Base-by-base conservation (phyloP, 257 asterid genomes). In the Nicotiana knightiana region DNA sequence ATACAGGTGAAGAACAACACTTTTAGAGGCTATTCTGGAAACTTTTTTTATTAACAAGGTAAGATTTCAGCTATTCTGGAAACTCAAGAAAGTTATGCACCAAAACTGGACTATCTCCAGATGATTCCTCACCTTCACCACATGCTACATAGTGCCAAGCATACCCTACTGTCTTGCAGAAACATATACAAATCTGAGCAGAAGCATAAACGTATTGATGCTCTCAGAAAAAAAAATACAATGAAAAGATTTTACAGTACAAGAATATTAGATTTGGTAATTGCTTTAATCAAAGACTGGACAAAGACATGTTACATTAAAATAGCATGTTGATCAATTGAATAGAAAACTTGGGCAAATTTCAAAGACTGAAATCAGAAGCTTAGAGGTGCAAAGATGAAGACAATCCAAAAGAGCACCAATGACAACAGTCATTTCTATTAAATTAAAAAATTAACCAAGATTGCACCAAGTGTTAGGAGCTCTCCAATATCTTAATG, bases 81-180 rank as follows among this genome's bases (percentile, higher is more conserved):
- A 73, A 70, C 58, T 24, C 79, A 73, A 73, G 26, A 48, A 73
- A 24, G 39, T 24, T 7, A 48, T 24, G 55, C 62, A 73, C 62
- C 79, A 73, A 71, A 71, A 73, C 26, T 48, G 39, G 62, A 73
- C 79, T 13, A 73, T 46, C 43, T 73, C 43, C 16, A 73, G 79
- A 48, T 48, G 51, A 48, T 26, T 73, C 43, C 59, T 48, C 3
- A 6, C 43, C 62, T 48, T 73, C 79, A 51, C 62, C 79, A 3
- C 57, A 15, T 73, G 43, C 26, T 73, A 48, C 61, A 73, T 33
- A 13, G 79, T 48, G 62, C 53, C 28, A 48, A 48, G 8, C 62
- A 26, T 73, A 26, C 78, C 48, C 79, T 48, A 73, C 59, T 46
- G 17, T 73, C 61, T 73, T 46, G 43, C 79, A 73, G 51, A 73